Conservation (phyloP, 768 basidiomycete species). For the Tulasnella sp. region DNA sequence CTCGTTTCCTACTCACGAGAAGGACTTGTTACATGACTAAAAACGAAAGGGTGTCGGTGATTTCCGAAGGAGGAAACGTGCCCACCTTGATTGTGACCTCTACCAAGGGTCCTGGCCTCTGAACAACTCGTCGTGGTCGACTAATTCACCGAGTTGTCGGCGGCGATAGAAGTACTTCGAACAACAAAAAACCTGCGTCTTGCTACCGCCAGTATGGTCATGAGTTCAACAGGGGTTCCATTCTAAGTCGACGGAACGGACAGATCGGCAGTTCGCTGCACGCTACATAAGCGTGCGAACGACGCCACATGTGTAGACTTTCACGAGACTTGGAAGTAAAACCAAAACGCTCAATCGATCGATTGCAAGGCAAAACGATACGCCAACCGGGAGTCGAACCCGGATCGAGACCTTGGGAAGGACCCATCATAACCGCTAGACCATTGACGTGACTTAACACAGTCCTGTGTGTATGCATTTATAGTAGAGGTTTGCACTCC, state of each 20-base stretch:
- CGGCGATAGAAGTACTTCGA: neutral
- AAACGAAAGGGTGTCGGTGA: neutral
- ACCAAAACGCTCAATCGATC: neutral
- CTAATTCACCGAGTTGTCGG: neutral
- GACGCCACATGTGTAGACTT: neutral
- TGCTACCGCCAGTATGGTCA: neutral
- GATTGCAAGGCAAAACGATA: neutral
- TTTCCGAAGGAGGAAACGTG: neutral
- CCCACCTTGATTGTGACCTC: neutral
- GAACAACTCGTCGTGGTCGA: neutral
- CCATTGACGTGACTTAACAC: conserved; percentile 1
- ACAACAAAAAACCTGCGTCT: neutral
- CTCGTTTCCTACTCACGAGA: neutral
- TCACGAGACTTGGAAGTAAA: neutral
- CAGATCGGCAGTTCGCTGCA: neutral
- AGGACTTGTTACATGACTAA: neutral
- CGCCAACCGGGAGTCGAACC: conserved; percentile 11
- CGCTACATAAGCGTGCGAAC: neutral
- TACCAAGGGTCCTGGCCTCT: neutral
- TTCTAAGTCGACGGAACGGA: neutral
- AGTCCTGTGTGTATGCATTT: neutral
- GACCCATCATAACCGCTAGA: conserved; percentile 9
- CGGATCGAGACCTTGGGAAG: conserved; percentile 7
- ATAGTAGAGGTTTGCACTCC: neutral
- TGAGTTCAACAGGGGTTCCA: neutral